Percentiles rank a stretch among this genome's conserved stretches.
These are phyloP conservation scores for Epicoccum nigrum DNA, from an alignment of 2,329 filamentous ascomycete species.

Conservation along the genomic window DNA sequence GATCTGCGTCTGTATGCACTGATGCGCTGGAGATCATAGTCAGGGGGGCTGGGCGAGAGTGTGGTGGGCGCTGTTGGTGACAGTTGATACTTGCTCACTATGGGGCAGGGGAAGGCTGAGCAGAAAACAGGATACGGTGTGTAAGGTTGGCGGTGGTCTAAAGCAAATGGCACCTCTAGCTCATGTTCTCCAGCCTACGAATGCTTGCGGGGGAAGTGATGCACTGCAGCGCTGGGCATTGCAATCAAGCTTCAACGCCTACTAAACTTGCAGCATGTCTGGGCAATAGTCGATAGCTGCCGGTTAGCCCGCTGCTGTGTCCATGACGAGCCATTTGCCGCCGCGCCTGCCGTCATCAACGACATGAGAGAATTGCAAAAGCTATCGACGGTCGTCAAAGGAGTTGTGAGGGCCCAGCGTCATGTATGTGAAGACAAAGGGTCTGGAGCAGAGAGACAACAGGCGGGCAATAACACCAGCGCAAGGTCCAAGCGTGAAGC, in stretches of 20 bases:
- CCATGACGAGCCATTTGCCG: background rate
- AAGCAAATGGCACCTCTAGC: constrained; percentile 9
- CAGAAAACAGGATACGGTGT: constrained; percentile 4
- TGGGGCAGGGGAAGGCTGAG: constrained; percentile 9
- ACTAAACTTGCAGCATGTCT: constrained; percentile 3
- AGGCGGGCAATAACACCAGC: background rate
- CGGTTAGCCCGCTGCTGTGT: constrained; percentile 3
- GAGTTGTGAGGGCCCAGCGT: background rate
- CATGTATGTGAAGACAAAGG: constrained; percentile 5
- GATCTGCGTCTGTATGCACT: background rate
- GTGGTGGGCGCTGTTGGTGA: background rate
- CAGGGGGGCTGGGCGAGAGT: constrained; percentile 9
- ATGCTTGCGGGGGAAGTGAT: constrained; percentile 1
- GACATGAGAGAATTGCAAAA: background rate
- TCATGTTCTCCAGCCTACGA: background rate
- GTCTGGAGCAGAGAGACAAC: constrained; percentile 4
- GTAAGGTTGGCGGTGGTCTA: constrained; percentile 12
- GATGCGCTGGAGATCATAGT: constrained; percentile 2
- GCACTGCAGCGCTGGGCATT: constrained; percentile 3
- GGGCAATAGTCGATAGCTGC: constrained; percentile 7
- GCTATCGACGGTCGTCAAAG: background rate
- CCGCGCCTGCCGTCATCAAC: background rate
- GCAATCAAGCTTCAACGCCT: constrained; percentile 13
- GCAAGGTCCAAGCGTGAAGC: constrained; percentile 2
- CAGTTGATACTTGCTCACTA: background rate